Evolutionary conservation across 2,329 filamentous ascomycete species (phyloP).

Genomic region (Alternaria gaisen): DNA sequence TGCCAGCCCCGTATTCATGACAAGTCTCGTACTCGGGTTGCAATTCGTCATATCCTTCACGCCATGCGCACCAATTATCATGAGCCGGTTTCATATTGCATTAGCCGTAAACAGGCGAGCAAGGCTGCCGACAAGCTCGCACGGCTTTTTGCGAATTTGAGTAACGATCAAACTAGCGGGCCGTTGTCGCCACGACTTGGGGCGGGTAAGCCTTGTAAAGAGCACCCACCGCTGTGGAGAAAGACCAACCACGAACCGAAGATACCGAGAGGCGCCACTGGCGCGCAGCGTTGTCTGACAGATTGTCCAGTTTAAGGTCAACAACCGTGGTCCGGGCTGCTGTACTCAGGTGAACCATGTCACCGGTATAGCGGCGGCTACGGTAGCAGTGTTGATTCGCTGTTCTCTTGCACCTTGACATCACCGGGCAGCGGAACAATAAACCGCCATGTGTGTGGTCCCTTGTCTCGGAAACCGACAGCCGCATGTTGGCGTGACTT

Average conservation of each 20-base stretch:
- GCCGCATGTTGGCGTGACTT: conserved; percentile 10
- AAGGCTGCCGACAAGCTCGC: conserved; percentile 23
- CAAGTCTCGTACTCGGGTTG: not conserved
- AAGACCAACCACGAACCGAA: conserved; percentile 12
- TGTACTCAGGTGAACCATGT: conserved; percentile 15
- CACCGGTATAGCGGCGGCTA: conserved; percentile 19
- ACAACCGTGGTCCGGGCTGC: conserved; percentile 15
- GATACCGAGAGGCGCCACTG: conserved; percentile 15
- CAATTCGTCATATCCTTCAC: conserved; percentile 10
- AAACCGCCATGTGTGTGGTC: conserved; percentile 8
- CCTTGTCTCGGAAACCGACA: conserved; percentile 16
- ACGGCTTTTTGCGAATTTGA: conserved; percentile 19
- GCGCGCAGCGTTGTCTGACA: conserved; percentile 15
- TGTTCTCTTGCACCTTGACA: conserved; percentile 1
- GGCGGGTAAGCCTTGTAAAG: conserved; percentile 33
- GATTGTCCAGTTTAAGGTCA: conserved; percentile 14
- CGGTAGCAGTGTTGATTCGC: not conserved
- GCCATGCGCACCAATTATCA: conserved; percentile 10
- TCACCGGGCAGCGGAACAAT: conserved; percentile 20
- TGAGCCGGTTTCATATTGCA: conserved; percentile 9
- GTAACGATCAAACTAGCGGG: conserved; percentile 34
- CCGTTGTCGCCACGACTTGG: conserved; percentile 30
- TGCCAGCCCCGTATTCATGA: not conserved
- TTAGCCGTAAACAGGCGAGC: conserved; percentile 19
- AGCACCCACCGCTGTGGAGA: conserved; percentile 15